phyloP scores from a whole-genome alignment of 73 alveolate species.

The Paramecium primaurelia region DNA sequence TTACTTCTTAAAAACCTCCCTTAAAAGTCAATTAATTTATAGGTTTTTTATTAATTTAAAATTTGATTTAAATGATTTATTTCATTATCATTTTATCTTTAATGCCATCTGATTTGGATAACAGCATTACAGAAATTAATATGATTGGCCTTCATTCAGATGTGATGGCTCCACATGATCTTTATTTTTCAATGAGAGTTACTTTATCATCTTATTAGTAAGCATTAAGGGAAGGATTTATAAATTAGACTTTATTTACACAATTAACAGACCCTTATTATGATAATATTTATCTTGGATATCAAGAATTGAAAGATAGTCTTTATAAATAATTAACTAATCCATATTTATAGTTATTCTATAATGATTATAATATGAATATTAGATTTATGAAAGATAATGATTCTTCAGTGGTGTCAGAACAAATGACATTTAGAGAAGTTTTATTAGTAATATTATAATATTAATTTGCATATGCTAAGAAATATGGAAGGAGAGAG shows the following conservation, averaged over 20 bases:
- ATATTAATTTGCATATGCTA: not conserved
- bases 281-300: not conserved
- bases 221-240: not conserved
- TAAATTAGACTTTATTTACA: not conserved
- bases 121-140: not conserved
- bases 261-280: not conserved
- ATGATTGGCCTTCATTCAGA: slow-evolving; percentile 9
- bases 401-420: not conserved
- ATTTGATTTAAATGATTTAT: not conserved
- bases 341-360: not conserved
- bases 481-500: not conserved
- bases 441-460: not conserved
- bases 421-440: not conserved
- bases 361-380: not conserved
- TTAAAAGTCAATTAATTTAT: not conserved
- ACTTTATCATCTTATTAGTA: not conserved
- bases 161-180: slow-evolving; percentile 44
- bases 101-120: not conserved
- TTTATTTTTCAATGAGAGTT: not conserved
- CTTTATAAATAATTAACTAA: not conserved
- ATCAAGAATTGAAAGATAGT: slow-evolving; percentile 11
- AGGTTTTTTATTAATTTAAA: not conserved
- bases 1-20: not conserved
- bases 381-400: not conserved
- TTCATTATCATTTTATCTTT: not conserved